These are phyloP conservation scores for Xylaria hypoxylon DNA, from an alignment of 2,329 filamentous ascomycete genomes.

Conservation along the genomic window DNA sequence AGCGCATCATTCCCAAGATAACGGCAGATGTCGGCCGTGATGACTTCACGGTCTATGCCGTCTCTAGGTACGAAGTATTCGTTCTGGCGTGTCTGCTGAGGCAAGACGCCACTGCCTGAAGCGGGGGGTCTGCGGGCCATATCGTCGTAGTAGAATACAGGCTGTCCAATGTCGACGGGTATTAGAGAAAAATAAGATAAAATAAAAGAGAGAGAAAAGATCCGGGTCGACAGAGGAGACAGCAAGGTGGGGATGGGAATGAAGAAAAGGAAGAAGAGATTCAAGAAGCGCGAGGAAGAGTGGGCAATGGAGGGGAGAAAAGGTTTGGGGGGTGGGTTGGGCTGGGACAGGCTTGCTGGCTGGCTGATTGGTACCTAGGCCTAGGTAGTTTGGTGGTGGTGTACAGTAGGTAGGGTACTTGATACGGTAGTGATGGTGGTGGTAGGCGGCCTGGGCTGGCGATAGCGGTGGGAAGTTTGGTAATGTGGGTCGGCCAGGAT, in stretches of 20 bases:
- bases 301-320: conserved; percentile 46
- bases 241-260: conserved; percentile 36
- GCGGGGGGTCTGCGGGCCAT: conserved; percentile 55
- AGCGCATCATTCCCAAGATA: conserved; percentile 86
- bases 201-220: conserved; percentile 35
- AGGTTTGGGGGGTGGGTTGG: conserved; percentile 41
- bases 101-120: conserved; percentile 54
- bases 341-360: conserved; percentile 41
- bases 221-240: conserved; percentile 39
- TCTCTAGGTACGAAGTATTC: conserved; percentile 85
- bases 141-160: conserved; percentile 34
- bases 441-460: conserved; percentile 30
- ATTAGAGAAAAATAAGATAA: conserved; percentile 35
- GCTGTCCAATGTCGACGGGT: conserved; percentile 43
- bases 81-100: conserved; percentile 68
- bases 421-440: conserved; percentile 19
- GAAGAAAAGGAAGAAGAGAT: conserved; percentile 39
- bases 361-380: conserved; percentile 28
- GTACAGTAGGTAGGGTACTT: conserved; percentile 17
- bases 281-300: conserved; percentile 45
- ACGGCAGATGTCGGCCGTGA: conserved; percentile 85
- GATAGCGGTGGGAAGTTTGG: conserved; percentile 30
- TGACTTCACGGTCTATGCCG: conserved; percentile 85
- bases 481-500: conserved; percentile 29
- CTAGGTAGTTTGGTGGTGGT: conserved; percentile 26